Base-by-base conservation (phyloP, 345 rosid species). In the Citrus inodora region DNA sequence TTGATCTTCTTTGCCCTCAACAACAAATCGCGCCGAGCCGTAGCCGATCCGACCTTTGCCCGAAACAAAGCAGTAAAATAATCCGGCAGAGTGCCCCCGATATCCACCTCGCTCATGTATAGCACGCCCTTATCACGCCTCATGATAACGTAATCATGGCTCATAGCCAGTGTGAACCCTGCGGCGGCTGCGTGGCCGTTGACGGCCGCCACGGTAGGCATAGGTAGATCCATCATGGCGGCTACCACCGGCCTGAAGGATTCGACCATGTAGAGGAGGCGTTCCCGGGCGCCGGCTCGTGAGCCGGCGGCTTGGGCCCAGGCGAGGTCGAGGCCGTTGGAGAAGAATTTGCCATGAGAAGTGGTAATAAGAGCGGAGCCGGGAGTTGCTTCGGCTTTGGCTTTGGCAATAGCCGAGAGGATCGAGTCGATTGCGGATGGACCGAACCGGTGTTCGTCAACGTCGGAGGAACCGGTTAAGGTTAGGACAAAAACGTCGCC, bases 111-210 rank as follows among this genome's bases (percentile, higher is more conserved):
- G 75, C 92, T 87, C 98, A 93, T 93, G 89, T 89, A 94, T 53
- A 93, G 73, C 67, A 94, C 91, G 25, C 97, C 95, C 46, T 81
- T 87, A 51, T 92, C 95, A 37, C 89, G 82, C 85, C 93, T 83
- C 97, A 92, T 85, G 27, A 81, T 66, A 28, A 92, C 38, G 72
- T 93, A 93, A 76, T 48, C 98, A 61, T 92, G 98, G 86, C 90
- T 65, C 42, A 92, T 71, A 8, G 97, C 93, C n/a, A 93, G 82
- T 7, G 83, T 2, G 67, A 93, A 62, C 3, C 98, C 95, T 30
- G 91, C 93, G 5, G 95, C 98, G 11, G 92, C 95, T 9, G 95
- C 94, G 84, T 94, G 98, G 62, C 98, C 98, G 66, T 88, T 84
- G 24, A 93, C 22, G 82, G 92, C 93, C 58, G 97, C 98, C 68